Evolutionary conservation across 2,329 filamentous ascomycete genomes (phyloP).

Genomic region (Epichloe bromicola): DNA sequence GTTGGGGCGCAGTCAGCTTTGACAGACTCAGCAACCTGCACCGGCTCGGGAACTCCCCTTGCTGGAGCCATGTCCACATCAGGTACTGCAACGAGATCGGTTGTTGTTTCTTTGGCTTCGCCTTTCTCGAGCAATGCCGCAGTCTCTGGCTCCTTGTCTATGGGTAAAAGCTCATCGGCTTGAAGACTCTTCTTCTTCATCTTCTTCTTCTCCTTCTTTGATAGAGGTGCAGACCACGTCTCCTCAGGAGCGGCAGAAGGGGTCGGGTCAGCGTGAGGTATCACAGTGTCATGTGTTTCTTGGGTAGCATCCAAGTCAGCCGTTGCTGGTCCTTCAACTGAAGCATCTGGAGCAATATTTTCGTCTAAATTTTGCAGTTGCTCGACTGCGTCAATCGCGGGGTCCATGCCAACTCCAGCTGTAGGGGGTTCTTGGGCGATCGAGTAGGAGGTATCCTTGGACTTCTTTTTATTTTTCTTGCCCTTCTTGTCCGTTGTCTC

Average conservation of each 20-base stretch:
- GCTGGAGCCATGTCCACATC: neutral
- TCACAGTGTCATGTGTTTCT: neutral
- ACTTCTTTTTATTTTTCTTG: slow-evolving; percentile 10
- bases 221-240: neutral
- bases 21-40: neutral
- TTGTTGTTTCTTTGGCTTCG: neutral
- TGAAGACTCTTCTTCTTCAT: slow-evolving; percentile 11
- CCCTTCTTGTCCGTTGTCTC: slow-evolving; percentile 7
- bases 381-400: neutral
- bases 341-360: neutral
- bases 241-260: slow-evolving; percentile 3
- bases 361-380: neutral
- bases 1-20: neutral
- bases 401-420: neutral
- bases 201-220: slow-evolving; percentile 5
- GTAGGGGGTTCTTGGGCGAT: neutral
- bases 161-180: slow-evolving; percentile 3
- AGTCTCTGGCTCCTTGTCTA: neutral
- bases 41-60: neutral
- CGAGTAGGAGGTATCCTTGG: neutral
- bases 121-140: neutral
- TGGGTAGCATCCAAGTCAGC: neutral
- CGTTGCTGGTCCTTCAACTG: neutral
- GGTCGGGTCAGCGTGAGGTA: neutral
- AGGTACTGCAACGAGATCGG: neutral